Evolutionary conservation across 306 rosid species (phyloP), one percentile per base, ranked within the genome.

Genomic region (Cotoneaster glaucophyllus): DNA sequence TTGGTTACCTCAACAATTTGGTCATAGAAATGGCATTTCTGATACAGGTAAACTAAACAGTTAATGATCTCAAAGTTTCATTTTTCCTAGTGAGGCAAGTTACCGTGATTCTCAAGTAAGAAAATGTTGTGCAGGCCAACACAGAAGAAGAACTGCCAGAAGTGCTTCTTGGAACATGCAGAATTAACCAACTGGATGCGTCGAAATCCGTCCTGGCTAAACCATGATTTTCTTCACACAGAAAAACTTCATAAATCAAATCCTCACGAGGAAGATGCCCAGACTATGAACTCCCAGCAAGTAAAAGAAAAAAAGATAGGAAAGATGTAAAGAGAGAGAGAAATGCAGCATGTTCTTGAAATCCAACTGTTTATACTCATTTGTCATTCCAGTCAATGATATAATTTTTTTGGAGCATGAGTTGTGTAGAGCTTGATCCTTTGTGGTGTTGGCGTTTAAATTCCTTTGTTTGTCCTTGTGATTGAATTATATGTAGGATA

Each of bases 21-120:
- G 91, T 93, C 54, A 83, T 91, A 77, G 98, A 93, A 87, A 83
- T 93, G 96, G 98, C 98, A 57, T 93, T 91, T 77, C 81, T 93
- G 82, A 87, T 93, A 77, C 97, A 91, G 97, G 98, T 93, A 70
- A 77, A 50, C 21, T 34, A 34, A 19, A 45, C 57, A 15, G 57
- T 5, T 24, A 8, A 29, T 1, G 7, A 44, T 18, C 21, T 19
- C 45, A 24, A 15, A 28, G 2, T 19, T 53, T 14, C 7, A 8
- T 6, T 11, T 37, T 9, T 24, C 44, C 54, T 5, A 5, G 21
- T 48, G 54, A 48, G 17, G n/a, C 21, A 31, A 13, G 31, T 12
- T 65, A 32, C 37, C 28, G 22, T 56, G 9, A 18, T 17, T 17
- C 32, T 58, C 25, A 50, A 13, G 50, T 25, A 43, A 48, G 32